Conservation (phyloP, 2,329 filamentous ascomycete genomes). For the Hypomyces rosellus region DNA sequence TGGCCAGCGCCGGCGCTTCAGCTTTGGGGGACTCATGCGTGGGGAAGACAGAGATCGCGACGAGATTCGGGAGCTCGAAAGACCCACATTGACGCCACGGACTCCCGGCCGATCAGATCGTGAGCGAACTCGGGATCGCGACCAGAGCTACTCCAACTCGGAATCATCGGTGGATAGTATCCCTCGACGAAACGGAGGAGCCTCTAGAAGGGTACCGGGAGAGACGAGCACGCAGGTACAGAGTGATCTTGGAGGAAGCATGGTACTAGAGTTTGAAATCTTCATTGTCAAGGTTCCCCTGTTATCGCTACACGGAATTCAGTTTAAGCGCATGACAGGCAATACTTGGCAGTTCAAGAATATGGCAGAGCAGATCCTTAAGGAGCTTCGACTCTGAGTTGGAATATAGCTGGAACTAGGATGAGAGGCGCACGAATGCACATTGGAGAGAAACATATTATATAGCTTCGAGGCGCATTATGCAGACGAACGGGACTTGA, state of each 20-base stretch:
- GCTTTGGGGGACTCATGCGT: constrained; percentile 62
- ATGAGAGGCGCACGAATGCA: too few relatives aligned
- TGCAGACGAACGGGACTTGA: not conserved
- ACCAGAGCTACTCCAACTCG: constrained; percentile 78
- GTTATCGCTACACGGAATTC: constrained; percentile 86
- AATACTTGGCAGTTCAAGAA: constrained; percentile 99
- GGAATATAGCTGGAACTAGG: not conserved
- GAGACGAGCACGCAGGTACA: constrained; percentile 92
- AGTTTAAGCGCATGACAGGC: constrained; percentile 94
- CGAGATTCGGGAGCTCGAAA: constrained; percentile 58
- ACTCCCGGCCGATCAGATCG: constrained; percentile 40
- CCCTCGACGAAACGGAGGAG: constrained; percentile 43
- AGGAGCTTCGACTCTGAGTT: constrained; percentile 69
- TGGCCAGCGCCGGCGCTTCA: constrained; percentile 71
- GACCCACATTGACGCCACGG: constrained; percentile 34
- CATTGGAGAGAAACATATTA: too few relatives aligned
- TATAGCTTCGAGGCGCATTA: not conserved
- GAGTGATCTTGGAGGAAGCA: constrained; percentile 76
- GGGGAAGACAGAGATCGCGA: constrained; percentile 61
- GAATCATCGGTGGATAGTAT: constrained; percentile 76
- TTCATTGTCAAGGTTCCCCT: constrained; percentile 96
- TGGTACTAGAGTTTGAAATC: constrained; percentile 88
- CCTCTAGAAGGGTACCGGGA: constrained; percentile 58
- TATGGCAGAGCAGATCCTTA: constrained; percentile 92
- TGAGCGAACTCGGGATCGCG: constrained; percentile 29